Conservation (phyloP, 805 yeast species). For the Spathaspora sp. region DNA sequence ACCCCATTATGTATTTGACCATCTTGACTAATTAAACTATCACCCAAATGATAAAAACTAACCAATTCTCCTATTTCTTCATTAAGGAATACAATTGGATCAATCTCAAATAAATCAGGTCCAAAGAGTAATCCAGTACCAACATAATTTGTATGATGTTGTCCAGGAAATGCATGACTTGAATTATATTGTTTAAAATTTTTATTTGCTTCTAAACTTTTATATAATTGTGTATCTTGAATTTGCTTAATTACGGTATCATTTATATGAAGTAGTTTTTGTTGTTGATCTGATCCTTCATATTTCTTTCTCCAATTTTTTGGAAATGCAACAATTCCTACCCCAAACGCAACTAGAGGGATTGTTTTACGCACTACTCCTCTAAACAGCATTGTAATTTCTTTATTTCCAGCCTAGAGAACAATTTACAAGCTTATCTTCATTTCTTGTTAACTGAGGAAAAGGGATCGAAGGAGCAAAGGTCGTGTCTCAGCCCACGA, state of each 20-base stretch:
- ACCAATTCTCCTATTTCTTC: slow-evolving; percentile 48
- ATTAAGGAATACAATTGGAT: slow-evolving; percentile 66
- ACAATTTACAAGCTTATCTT: no score
- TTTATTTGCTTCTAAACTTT: slow-evolving; percentile 13
- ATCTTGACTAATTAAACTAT: slow-evolving; percentile 58
- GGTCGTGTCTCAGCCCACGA: neutral
- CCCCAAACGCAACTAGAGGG: slow-evolving; percentile 29
- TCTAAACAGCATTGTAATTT: slow-evolving; percentile 19
- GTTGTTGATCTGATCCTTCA: slow-evolving; percentile 10
- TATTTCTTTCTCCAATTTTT: slow-evolving; percentile 17
- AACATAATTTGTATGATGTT: slow-evolving; percentile 61
- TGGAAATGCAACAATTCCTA: slow-evolving; percentile 27
- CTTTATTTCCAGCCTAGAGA: no score
- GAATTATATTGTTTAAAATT: slow-evolving; percentile 9
- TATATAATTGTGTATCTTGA: slow-evolving; percentile 15
- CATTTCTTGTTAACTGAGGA: neutral
- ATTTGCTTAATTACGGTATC: slow-evolving; percentile 16
- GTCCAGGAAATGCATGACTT: slow-evolving; percentile 43
- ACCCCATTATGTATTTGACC: slow-evolving; percentile 82
- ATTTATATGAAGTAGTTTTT: slow-evolving; percentile 16
- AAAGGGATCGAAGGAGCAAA: neutral
- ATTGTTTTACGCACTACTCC: slow-evolving; percentile 20
- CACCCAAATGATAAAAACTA: slow-evolving; percentile 71
- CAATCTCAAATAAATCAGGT: slow-evolving; percentile 63
- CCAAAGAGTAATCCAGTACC: slow-evolving; percentile 73